These are phyloP conservation scores for Moricandia moricandioides DNA, from an alignment of 345 rosid species.

Conservation along the genomic window DNA sequence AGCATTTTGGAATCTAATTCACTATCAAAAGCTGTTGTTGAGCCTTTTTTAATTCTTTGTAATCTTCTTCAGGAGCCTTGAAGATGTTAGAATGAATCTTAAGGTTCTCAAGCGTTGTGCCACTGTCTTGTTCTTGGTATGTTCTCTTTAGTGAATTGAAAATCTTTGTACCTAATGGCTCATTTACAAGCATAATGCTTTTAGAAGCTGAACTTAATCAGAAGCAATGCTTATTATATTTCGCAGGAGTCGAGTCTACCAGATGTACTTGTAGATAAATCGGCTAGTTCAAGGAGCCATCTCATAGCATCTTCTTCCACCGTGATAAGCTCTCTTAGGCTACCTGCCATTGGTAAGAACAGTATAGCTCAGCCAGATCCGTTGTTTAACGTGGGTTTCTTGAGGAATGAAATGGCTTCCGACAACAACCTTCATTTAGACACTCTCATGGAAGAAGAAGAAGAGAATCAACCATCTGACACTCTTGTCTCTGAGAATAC, in stretches of 20 bases:
- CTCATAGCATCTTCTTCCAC: slow-evolving; percentile 33
- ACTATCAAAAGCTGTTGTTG: neutral
- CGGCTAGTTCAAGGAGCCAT: slow-evolving; percentile 58
- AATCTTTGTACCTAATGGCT: too few species aligned
- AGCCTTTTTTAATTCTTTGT: neutral
- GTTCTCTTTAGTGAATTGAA: slow-evolving; percentile 10
- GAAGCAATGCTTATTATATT: neutral
- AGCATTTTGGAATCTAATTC: neutral
- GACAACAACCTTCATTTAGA: slow-evolving; percentile 40
- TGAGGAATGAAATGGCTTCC: slow-evolving; percentile 43
- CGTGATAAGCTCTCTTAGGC: slow-evolving; percentile 33
- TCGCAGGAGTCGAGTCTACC: slow-evolving; percentile 82
- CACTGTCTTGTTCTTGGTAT: slow-evolving; percentile 85
- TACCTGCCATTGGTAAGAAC: slow-evolving; percentile 30
- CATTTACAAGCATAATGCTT: too few species aligned
- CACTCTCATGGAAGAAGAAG: slow-evolving; percentile 40
- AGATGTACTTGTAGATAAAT: slow-evolving; percentile 46
- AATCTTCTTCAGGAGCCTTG: slow-evolving; percentile 69
- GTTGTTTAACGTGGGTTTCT: slow-evolving; percentile 56
- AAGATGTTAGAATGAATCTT: slow-evolving; percentile 89
- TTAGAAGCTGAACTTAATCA: neutral
- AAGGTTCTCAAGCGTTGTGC: slow-evolving; percentile 89
- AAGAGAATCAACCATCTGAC: too few species aligned
- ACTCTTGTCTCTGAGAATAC: too few species aligned
- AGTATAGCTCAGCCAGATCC: slow-evolving; percentile 41